A percentile compares a stretch with the other conserved stretches of the same genome.
Conservation (phyloP, 2,329 filamentous ascomycete species). For the Juglanconis oblonga region DNA sequence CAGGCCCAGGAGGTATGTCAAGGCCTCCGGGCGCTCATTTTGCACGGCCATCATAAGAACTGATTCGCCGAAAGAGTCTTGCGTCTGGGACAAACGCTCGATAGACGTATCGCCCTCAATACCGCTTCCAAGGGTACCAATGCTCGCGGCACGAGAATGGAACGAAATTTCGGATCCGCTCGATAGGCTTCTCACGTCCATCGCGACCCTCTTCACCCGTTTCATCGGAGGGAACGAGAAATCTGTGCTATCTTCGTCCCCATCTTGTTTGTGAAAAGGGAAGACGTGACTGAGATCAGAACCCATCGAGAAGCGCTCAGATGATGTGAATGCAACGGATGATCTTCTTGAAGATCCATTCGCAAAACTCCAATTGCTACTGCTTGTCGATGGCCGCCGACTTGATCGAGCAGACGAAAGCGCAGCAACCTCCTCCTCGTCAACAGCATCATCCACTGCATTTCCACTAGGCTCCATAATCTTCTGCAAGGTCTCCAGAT, state of each 20-base stretch:
- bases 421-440: slow-evolving; percentile 36
- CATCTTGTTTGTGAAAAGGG: slow-evolving; percentile 71
- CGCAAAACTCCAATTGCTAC: slow-evolving; percentile 40
- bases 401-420: slow-evolving; percentile 36
- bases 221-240: slow-evolving; percentile 38
- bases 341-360: slow-evolving; percentile 38
- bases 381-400: slow-evolving; percentile 41
- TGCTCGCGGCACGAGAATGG: slow-evolving; percentile 73
- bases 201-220: slow-evolving; percentile 74
- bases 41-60: slow-evolving; percentile 84
- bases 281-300: slow-evolving; percentile 79
- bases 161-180: slow-evolving; percentile 82
- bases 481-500: slow-evolving; percentile 69
- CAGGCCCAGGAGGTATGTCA: slow-evolving; percentile 77
- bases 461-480: slow-evolving; percentile 72
- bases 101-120: slow-evolving; percentile 86
- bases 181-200: slow-evolving; percentile 87
- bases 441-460: slow-evolving; percentile 42
- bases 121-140: slow-evolving; percentile 69
- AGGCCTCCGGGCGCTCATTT: slow-evolving; percentile 64
- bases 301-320: slow-evolving; percentile 53
- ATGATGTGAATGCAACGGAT: slow-evolving; percentile 38
- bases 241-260: slow-evolving; percentile 28
- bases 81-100: slow-evolving; percentile 71
- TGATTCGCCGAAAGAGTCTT: slow-evolving; percentile 72